Conservation (phyloP, 2,329 filamentous ascomycete genomes). For the Exophiala bonariae region DNA sequence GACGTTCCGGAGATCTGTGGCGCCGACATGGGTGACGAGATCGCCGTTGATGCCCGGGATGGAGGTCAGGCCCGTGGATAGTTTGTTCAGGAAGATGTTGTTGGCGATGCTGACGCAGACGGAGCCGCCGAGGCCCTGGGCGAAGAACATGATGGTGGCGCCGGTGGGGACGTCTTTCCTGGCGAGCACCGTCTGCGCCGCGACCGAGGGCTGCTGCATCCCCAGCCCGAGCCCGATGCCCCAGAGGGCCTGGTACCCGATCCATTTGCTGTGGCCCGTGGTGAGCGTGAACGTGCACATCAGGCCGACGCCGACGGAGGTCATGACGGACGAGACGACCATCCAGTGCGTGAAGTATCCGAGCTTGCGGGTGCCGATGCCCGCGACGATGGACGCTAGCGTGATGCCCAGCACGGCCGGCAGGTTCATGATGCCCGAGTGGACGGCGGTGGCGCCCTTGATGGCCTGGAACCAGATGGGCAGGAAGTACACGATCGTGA, state of each 20-base stretch:
- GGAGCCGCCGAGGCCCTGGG: slow-evolving; percentile 24
- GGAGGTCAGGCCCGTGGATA: slow-evolving; percentile 10
- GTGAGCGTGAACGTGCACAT: slow-evolving; percentile 31
- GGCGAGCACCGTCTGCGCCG: slow-evolving; percentile 29
- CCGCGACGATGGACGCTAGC: slow-evolving; percentile 23
- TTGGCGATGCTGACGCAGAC: slow-evolving; percentile 28
- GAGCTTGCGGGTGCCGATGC: slow-evolving; percentile 27
- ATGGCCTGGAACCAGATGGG: slow-evolving; percentile 34
- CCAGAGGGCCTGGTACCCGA: slow-evolving; percentile 34
- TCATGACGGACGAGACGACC: slow-evolving; percentile 31
- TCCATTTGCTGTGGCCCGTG: slow-evolving; percentile 30
- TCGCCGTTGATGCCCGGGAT: slow-evolving; percentile 21
- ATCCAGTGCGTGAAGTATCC: slow-evolving; percentile 40
- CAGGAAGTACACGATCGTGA: slow-evolving; percentile 28
- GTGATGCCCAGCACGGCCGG: slow-evolving; percentile 23
- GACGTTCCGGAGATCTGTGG: slow-evolving; percentile 46
- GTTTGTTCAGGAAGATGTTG: slow-evolving; percentile 28
- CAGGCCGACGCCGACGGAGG: slow-evolving; percentile 32
- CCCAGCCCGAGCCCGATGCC: slow-evolving; percentile 34
- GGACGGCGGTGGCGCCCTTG: slow-evolving; percentile 34
- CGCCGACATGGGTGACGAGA: slow-evolving; percentile 20
- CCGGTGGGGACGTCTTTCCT: slow-evolving; percentile 30
- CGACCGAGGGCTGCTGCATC: slow-evolving; percentile 30
- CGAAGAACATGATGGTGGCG: slow-evolving; percentile 27
- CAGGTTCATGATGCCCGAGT: slow-evolving; percentile 31